Percentiles rank a stretch among this genome's conserved stretches.
Evolutionary conservation across 2,329 filamentous ascomycete genomes (phyloP).

Genomic region (Triangularia setosa): DNA sequence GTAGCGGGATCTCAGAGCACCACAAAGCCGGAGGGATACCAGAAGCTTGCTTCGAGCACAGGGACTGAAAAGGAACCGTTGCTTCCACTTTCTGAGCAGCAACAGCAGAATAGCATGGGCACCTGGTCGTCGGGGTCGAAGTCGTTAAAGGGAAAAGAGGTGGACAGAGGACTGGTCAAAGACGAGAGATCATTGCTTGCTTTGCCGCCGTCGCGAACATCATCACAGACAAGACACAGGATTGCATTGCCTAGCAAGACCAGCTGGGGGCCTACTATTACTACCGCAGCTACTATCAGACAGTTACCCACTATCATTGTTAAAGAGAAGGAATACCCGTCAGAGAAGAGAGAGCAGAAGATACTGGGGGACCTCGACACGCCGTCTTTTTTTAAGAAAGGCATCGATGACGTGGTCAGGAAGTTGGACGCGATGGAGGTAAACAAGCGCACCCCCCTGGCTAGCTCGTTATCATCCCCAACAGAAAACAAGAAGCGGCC

Average conservation of each 20-base stretch:
- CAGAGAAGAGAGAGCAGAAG: constrained; percentile 10
- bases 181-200: constrained; percentile 10
- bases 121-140: background rate
- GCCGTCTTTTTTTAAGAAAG: constrained; percentile 28
- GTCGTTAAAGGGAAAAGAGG: background rate
- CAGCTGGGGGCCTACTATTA: constrained; percentile 4
- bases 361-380: constrained; percentile 12
- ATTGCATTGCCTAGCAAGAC: constrained; percentile 6
- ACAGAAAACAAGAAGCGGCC: background rate
- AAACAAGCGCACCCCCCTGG: constrained; percentile 1
- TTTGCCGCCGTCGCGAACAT: background rate
- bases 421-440: constrained; percentile 29
- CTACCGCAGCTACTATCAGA: background rate
- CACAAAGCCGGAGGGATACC: background rate
- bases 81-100: background rate
- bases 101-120: background rate
- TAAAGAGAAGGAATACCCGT: constrained; percentile 15
- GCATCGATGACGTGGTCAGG: constrained; percentile 28
- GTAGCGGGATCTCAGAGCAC: background rate
- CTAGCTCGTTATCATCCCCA: background rate
- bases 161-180: background rate
- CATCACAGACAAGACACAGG: constrained; percentile 12
- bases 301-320: constrained; percentile 14
- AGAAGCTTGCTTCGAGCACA: background rate
- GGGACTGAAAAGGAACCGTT: background rate